These are phyloP conservation scores for Botrytis hyacinthi DNA, from an alignment of 2,329 filamentous ascomycete species.

Conservation along the genomic window DNA sequence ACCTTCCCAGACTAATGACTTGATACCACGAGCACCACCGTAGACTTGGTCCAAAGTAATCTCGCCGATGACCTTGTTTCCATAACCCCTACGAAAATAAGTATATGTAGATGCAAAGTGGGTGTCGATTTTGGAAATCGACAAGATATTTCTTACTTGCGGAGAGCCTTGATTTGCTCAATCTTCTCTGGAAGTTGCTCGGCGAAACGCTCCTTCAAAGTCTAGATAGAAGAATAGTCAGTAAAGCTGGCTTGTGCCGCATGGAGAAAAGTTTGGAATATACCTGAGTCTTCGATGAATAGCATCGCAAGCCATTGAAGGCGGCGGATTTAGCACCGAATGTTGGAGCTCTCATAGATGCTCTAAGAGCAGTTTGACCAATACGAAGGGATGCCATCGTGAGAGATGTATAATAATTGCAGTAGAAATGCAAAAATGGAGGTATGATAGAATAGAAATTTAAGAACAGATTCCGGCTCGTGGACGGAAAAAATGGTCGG, in stretches of 20 bases:
- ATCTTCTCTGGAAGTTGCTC: conserved; percentile 94
- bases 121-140: not conserved
- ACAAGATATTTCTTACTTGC: conserved; percentile 66
- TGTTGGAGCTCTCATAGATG: conserved; percentile 65
- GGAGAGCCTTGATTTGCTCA: conserved; percentile 98
- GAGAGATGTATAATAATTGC: conserved; percentile 8
- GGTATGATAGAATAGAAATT: conserved; percentile 39
- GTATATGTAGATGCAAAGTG: conserved; percentile 25
- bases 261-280: conserved; percentile 36
- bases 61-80: conserved; percentile 93
- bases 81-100: conserved; percentile 68
- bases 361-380: conserved; percentile 77
- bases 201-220: conserved; percentile 97
- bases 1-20: conserved; percentile 97
- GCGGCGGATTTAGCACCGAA: conserved; percentile 67
- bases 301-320: conserved; percentile 83
- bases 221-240: conserved; percentile 51
- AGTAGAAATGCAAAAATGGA: conserved; percentile 30
- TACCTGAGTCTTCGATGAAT: conserved; percentile 91
- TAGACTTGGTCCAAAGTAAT: conserved; percentile 99
- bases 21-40: conserved; percentile 98
- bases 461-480: conserved; percentile 20
- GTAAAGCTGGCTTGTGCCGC: conserved; percentile 28
- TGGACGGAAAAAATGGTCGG: conserved; percentile 20
- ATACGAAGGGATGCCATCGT: conserved; percentile 85